These are phyloP conservation scores for Yamadazyma paraphyllophila DNA, from an alignment of 805 yeast species.

Conservation along the genomic window DNA sequence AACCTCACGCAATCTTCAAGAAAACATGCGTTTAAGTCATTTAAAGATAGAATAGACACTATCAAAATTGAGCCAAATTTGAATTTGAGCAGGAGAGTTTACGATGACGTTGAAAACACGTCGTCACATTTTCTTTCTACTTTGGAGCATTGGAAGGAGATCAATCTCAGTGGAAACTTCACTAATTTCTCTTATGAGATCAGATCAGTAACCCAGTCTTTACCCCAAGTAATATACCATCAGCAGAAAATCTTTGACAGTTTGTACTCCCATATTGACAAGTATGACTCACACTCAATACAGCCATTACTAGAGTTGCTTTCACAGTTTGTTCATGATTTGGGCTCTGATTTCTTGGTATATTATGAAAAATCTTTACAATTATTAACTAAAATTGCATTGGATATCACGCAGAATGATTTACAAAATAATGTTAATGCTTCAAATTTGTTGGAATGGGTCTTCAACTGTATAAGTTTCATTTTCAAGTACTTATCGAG, in stretches of 20 bases:
- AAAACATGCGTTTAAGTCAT: constrained; percentile 65
- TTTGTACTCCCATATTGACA: constrained; percentile 45
- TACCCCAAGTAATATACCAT: constrained; percentile 80
- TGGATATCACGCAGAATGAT: constrained; percentile 36
- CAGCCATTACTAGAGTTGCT: constrained; percentile 78
- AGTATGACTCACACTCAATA: constrained; percentile 65
- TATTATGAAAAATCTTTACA: constrained; percentile 57
- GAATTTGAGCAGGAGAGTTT: constrained; percentile 55
- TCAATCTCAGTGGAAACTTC: constrained; percentile 73
- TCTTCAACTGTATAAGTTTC: constrained; percentile 82
- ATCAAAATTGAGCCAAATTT: constrained; percentile 75
- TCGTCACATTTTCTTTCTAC: constrained; percentile 75
- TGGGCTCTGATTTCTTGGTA: constrained; percentile 85
- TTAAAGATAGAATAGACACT: constrained; percentile 79
- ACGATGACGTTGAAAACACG: constrained; percentile 61
- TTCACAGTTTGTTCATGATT: constrained; percentile 85
- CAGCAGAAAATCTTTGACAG: constrained; percentile 54
- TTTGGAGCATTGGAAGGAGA: constrained; percentile 82
- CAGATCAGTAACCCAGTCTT: constrained; percentile 56
- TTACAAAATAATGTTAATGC: constrained; percentile 55
- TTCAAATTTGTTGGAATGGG: constrained; percentile 71
- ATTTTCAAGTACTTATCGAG: constrained; percentile 83
- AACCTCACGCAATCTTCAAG: constrained; percentile 24
- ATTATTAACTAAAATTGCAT: constrained; percentile 48
- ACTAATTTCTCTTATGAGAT: constrained; percentile 59